Percentiles rank a stretch among this genome's conserved stretches.
phyloP scores from a whole-genome alignment of 2,329 filamentous ascomycete species.

The Colletotrichum spaethianum region DNA sequence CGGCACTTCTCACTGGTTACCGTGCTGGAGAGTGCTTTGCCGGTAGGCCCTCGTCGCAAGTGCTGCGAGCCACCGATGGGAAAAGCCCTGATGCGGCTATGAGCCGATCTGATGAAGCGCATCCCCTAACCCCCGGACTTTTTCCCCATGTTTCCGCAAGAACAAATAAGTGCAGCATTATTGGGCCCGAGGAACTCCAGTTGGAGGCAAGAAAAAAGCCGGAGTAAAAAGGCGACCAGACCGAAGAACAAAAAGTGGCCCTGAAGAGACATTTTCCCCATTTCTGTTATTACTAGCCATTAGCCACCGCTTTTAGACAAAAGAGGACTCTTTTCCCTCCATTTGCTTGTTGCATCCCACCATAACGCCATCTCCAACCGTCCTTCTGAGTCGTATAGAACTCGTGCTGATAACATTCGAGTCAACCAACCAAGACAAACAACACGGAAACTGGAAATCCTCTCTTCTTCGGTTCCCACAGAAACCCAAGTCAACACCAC shows the following conservation, averaged over 20 bases:
- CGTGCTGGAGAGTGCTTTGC: constrained; percentile 40
- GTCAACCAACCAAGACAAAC: not conserved
- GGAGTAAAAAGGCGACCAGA: constrained; percentile 6
- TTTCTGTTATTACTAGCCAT: constrained; percentile 5
- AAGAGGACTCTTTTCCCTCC: not conserved
- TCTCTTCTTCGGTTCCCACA: not conserved
- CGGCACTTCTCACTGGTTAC: constrained; percentile 31
- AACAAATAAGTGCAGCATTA: constrained; percentile 26
- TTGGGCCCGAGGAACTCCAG: constrained; percentile 11
- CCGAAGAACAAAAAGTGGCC: constrained; percentile 32
- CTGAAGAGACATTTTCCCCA: constrained; percentile 11
- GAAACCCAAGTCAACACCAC: not conserved
- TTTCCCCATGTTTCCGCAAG: constrained; percentile 38
- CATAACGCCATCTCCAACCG: not conserved
- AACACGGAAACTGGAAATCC: not conserved
- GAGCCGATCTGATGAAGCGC: constrained; percentile 12
- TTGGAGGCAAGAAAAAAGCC: not conserved
- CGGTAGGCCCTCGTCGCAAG: constrained; percentile 14
- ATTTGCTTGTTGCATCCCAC: constrained; percentile 2
- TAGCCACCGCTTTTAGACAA: not conserved
- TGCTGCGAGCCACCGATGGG: constrained; percentile 23
- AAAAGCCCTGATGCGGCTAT: constrained; percentile 24
- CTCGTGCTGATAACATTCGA: constrained; percentile 1
- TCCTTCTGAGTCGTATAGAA: not conserved
- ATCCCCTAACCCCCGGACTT: constrained; percentile 31